Conservation (phyloP, 768 basidiomycete genomes). For the Hygrophoropsis aurantiaca region DNA sequence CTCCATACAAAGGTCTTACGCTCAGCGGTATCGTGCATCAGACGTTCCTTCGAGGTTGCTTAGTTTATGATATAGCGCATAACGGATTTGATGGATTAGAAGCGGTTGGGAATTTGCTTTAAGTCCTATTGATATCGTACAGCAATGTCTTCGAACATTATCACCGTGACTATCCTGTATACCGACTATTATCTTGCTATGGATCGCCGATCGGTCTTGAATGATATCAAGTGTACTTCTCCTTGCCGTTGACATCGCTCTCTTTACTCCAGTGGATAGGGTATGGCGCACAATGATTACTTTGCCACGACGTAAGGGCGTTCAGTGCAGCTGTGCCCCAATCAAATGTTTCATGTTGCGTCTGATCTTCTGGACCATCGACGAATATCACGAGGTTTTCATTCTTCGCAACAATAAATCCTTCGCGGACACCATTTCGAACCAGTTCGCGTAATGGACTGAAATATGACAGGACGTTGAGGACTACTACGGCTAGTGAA, state of each 20-base stretch:
- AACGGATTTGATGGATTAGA: constrained; percentile 34
- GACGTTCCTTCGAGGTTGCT: constrained; percentile 78
- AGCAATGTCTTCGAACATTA: no score
- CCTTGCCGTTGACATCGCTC: no score
- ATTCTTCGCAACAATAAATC: constrained; percentile 71
- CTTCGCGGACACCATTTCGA: constrained; percentile 59
- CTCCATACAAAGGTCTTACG: constrained; percentile 79
- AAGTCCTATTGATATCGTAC: constrained; percentile 7
- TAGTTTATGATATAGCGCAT: constrained; percentile 54
- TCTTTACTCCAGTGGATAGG: no score
- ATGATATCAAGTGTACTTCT: not conserved
- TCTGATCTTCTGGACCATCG: constrained; percentile 59
- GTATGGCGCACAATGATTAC: constrained; percentile 8
- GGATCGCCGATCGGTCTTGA: no score
- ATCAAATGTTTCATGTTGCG: constrained; percentile 60
- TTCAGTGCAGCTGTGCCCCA: constrained; percentile 75
- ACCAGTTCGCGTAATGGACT: constrained; percentile 80
- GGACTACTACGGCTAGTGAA: constrained; percentile 67
- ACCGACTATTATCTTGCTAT: no score
- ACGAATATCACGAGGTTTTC: constrained; percentile 69
- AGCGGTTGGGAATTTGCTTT: constrained; percentile 41
- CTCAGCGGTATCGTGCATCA: constrained; percentile 72
- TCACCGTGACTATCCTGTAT: no score
- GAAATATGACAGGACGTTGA: constrained; percentile 87
- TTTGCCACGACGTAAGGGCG: constrained; percentile 63